Percentiles rank a stretch among this genome's conserved stretches.
phyloP scores from a whole-genome alignment of 2,329 filamentous ascomycete species.

The Fusarium sp. region DNA sequence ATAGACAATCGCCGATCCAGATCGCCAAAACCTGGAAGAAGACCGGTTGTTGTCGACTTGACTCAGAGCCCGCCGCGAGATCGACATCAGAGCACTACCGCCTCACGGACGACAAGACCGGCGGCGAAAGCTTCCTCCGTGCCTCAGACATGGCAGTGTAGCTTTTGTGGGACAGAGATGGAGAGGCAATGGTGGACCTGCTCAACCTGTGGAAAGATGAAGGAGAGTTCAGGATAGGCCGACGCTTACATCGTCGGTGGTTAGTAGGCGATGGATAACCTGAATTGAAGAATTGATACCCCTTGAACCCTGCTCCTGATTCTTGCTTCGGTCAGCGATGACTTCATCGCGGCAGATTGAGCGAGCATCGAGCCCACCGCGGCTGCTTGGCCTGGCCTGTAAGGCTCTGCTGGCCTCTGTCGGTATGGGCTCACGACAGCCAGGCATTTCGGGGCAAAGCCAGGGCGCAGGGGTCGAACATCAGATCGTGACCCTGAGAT shows the following conservation, averaged over 20 bases:
- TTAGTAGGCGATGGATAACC: not conserved
- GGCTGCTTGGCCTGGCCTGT: constrained; percentile 13
- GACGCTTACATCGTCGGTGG: constrained; percentile 5
- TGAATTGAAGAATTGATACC: constrained; percentile 24
- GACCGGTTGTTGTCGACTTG: constrained; percentile 48
- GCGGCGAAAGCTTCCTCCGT: constrained; percentile 23
- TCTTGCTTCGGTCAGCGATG: constrained; percentile 27
- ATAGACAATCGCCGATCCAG: constrained; percentile 33
- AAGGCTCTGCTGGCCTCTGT: not conserved
- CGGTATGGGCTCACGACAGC: constrained; percentile 7
- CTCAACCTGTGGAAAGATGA: constrained; percentile 65
- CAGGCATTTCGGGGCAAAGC: constrained; percentile 10
- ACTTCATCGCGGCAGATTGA: constrained; percentile 36
- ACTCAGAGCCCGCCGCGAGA: constrained; percentile 49
- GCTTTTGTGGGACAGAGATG: constrained; percentile 63
- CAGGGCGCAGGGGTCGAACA: constrained; percentile 34
- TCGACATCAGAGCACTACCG: constrained; percentile 6
- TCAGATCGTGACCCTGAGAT: constrained; percentile 39
- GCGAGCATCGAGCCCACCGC: constrained; percentile 10
- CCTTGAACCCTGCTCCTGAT: constrained; percentile 16
- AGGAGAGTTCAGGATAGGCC: constrained; percentile 57
- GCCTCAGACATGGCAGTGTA: constrained; percentile 62
- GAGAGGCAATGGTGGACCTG: constrained; percentile 70
- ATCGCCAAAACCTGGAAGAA: constrained; percentile 16
- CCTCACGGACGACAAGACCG: constrained; percentile 5